These are phyloP conservation scores for Talaromyces sp. DNA, from an alignment of 2,329 filamentous ascomycete genomes.

Conservation along the genomic window DNA sequence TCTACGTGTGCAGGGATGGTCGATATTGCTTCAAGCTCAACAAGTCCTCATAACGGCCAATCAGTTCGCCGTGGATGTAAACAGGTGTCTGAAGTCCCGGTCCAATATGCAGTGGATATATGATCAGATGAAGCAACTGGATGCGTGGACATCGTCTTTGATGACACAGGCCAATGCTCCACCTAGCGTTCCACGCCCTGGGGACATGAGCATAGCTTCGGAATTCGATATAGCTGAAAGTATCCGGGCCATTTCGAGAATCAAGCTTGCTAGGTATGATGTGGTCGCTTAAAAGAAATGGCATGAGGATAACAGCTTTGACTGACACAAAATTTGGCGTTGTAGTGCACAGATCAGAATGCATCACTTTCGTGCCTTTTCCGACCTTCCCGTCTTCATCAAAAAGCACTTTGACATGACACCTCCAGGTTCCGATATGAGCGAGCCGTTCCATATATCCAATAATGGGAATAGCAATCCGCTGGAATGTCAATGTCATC, in stretches of 20 bases:
- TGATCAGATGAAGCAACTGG: slow-evolving; percentile 40
- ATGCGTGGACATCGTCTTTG: slow-evolving; percentile 35
- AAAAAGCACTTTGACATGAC: slow-evolving; percentile 43
- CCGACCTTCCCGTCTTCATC: slow-evolving; percentile 43
- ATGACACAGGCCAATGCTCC: slow-evolving; percentile 32
- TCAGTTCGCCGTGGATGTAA: slow-evolving; percentile 39
- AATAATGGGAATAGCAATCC: slow-evolving; percentile 22
- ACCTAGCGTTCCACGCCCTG: slow-evolving; percentile 21
- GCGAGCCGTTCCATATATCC: slow-evolving; percentile 15
- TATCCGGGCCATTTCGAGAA: slow-evolving; percentile 39
- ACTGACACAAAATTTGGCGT: not conserved
- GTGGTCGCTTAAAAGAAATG: not conserved
- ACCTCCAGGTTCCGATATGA: slow-evolving; percentile 23
- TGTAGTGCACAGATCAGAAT: slow-evolving; percentile 42
- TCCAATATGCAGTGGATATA: slow-evolving; percentile 35
- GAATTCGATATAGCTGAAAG: slow-evolving; percentile 37
- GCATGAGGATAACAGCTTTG: slow-evolving; percentile 7
- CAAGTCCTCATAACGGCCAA: slow-evolving; percentile 40
- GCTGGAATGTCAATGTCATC: slow-evolving; percentile 31
- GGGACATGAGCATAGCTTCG: slow-evolving; percentile 24
- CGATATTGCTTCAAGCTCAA: slow-evolving; percentile 39
- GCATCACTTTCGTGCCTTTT: slow-evolving; percentile 44
- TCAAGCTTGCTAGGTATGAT: slow-evolving; percentile 40
- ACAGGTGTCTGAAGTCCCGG: slow-evolving; percentile 33
- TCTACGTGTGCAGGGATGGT: slow-evolving; percentile 34